Base-by-base conservation (phyloP, 2,329 filamentous ascomycete genomes). In the Sclerotinia minor region DNA sequence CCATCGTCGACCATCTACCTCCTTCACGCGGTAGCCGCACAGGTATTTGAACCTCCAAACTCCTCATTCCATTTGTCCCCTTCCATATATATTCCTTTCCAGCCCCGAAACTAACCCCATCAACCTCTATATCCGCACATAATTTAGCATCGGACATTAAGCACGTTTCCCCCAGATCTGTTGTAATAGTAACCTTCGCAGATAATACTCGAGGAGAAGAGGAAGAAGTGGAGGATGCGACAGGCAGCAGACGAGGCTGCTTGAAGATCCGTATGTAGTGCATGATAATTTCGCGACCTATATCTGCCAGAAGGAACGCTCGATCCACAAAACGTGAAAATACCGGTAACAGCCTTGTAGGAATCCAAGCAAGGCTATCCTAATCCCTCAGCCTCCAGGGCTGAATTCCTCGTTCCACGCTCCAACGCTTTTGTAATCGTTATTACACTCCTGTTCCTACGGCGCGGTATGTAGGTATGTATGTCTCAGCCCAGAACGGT, bases 241-340 rank as follows among this genome's bases (percentile, higher is more conserved):
- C 53, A 76, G 81, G 80, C 57, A 77, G 74, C 47, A 80, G 73
- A 65, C 79, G 79, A 13, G 89, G 88, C 2, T 85, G 80, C 73
- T 90, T 91, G 72, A 92, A 81, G 73, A 91, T 90, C 69, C 89
- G 87, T 73, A 91, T 81, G 76, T 89, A 89, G 71, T 86, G 83
- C 84, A 86, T 86, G 38, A 15, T 44, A 29, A 11, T 61, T 3
- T 35, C 8, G 32, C 15, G 38, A 41, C 38, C 38, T 26, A 35
- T 38, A 49, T 1, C 29, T 8, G 15, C 13, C 24, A 5, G 11
- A 57, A 19, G 29, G 58, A 60, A 35, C 8, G 19, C 9, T 24
- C 58, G 29, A 61, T 35, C 58, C 44, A 45, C 58, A 49, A 17
- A 61, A 5, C 1, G 29, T 35, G 35, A 49, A 32, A 5, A 49